These are phyloP conservation scores for Cubamyces sp. DNA, from an alignment of 768 basidiomycete genomes.

Conservation along the genomic window DNA sequence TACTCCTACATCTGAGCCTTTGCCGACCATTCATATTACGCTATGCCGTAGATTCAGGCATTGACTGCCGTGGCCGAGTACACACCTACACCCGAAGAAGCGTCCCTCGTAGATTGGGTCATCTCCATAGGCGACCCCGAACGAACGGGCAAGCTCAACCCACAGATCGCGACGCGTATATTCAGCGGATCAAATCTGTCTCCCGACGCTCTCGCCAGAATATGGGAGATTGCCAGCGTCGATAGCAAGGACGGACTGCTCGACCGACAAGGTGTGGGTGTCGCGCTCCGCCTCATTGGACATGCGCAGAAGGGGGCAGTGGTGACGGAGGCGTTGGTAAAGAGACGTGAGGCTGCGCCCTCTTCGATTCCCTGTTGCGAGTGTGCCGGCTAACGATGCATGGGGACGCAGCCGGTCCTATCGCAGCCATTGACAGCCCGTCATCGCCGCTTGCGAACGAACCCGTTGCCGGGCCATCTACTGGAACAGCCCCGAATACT, in stretches of 20 bases:
- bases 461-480: constrained; percentile 10
- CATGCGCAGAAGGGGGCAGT: constrained; percentile 61
- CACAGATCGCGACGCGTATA: constrained; percentile 60
- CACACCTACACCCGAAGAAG: constrained; percentile 37
- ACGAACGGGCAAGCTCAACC: constrained; percentile 49
- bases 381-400: not conserved
- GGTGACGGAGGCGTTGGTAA: constrained; percentile 45
- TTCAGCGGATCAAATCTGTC: constrained; percentile 58
- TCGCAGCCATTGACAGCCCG: constrained; percentile 44
- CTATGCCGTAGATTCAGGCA: constrained; percentile 10
- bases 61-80: constrained; percentile 19
- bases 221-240: constrained; percentile 68
- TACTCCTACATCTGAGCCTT: too few species aligned
- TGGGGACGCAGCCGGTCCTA: constrained; percentile 37
- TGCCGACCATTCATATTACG: not conserved
- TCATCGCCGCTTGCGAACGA: constrained; percentile 18
- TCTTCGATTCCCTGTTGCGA: constrained; percentile 4
- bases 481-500: not conserved
- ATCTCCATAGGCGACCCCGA: constrained; percentile 43
- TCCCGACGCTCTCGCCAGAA: constrained; percentile 54
- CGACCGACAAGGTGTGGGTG: constrained; percentile 55
- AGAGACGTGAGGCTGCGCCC: constrained; percentile 44
- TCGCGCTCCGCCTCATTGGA: constrained; percentile 65
- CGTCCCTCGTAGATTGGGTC: constrained; percentile 37
- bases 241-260: constrained; percentile 58